These are phyloP conservation scores for Dionaea muscipula DNA, from an alignment of 179 eudicot species.

Conservation along the genomic window DNA sequence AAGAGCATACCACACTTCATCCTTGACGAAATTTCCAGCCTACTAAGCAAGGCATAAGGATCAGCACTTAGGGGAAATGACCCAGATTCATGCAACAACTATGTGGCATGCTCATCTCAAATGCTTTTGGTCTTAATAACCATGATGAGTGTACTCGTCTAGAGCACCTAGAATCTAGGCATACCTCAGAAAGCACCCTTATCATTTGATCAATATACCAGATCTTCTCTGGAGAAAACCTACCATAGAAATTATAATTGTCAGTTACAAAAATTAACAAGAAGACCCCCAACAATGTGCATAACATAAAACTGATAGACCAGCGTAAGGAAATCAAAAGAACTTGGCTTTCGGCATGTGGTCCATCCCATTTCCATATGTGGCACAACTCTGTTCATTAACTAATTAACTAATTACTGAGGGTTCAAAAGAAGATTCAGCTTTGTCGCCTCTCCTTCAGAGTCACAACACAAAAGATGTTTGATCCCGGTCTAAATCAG, in stretches of 20 bases:
- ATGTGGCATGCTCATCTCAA: too few species aligned
- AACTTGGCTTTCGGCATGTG: neutral
- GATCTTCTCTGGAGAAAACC: slow-evolving; percentile 78
- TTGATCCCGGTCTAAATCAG: neutral
- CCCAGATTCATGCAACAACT: too few species aligned
- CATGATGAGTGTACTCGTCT: neutral
- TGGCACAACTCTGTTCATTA: neutral
- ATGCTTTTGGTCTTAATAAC: neutral
- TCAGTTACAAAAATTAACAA: slow-evolving; percentile 3
- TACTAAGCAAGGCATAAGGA: slow-evolving; percentile 32
- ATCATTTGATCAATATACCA: slow-evolving; percentile 99
- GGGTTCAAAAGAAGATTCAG: neutral
- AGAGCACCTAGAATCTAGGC: neutral
- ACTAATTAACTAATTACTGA: neutral
- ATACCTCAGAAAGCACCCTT: slow-evolving; percentile 93
- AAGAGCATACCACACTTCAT: slow-evolving; percentile 89
- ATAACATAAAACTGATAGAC: neutral
- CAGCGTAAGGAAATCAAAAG: neutral
- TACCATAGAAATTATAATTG: slow-evolving; percentile 18
- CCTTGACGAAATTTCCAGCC: slow-evolving; percentile 91
- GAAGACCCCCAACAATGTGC: neutral
- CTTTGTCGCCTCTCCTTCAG: neutral
- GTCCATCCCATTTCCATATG: neutral
- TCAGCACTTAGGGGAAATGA: slow-evolving; percentile 17
- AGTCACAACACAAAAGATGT: neutral